Evolutionary conservation across 1,284 basidiomycete species (phyloP).

Genomic region (Ganoderma boninense): DNA sequence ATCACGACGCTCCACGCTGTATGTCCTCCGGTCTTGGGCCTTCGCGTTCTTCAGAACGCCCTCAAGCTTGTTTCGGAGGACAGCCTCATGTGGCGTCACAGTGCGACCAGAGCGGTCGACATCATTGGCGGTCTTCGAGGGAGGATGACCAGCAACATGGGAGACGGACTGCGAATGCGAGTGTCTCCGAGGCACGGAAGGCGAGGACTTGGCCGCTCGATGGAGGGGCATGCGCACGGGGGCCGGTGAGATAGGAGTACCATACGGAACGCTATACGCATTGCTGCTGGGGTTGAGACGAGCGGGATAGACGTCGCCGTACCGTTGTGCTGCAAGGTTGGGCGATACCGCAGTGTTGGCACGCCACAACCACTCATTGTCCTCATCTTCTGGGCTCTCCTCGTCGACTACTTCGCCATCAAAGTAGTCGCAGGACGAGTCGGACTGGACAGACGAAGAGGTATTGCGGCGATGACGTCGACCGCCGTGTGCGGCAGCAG

Average conservation of each 20-base stretch:
- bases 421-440: conserved; percentile 37
- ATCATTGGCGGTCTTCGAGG: conserved; percentile 30
- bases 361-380: conserved; percentile 34
- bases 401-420: conserved; percentile 38
- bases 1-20: conserved; percentile 36
- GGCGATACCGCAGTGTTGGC: conserved; percentile 31
- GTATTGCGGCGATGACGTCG: conserved; percentile 37
- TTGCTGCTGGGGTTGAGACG: conserved; percentile 19
- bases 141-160: conserved; percentile 26
- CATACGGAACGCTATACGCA: conserved; percentile 33
- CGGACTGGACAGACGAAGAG: conserved; percentile 37
- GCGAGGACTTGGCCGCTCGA: conserved; percentile 37
- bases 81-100: conserved; percentile 61
- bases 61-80: conserved; percentile 62
- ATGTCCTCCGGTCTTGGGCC: conserved; percentile 36
- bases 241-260: conserved; percentile 38
- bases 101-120: conserved; percentile 27
- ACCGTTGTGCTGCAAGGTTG: conserved; percentile 17
- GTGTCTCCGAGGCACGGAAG: conserved; percentile 32
- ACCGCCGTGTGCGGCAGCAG: conserved; percentile 22
- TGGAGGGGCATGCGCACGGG: conserved; percentile 38
- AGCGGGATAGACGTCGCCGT: conserved; percentile 19
- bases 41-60: conserved; percentile 52
- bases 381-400: conserved; percentile 43
- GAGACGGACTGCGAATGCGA: conserved; percentile 31